Percentiles rank a stretch among this genome's conserved stretches.
Conservation (phyloP, 352 stramenopile genomes). For the Pythium guiyangense region DNA sequence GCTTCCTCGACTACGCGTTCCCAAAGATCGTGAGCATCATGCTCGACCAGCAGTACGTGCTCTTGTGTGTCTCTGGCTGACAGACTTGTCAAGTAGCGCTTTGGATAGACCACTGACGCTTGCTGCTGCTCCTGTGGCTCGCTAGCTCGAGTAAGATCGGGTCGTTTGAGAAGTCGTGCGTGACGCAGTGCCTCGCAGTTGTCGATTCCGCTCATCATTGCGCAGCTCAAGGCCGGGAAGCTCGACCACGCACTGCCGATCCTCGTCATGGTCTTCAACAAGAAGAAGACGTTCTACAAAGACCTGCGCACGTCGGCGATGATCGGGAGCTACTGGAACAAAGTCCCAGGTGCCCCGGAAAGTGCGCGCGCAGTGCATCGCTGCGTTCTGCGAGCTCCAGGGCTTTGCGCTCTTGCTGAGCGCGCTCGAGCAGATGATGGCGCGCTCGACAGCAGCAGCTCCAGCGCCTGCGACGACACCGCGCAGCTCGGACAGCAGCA, state of each 20-base stretch:
- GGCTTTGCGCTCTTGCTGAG: constrained; percentile 72
- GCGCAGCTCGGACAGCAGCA: constrained; percentile 8
- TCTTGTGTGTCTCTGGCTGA: constrained; percentile 1
- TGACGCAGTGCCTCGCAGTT: constrained; percentile 76
- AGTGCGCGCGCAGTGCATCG: constrained; percentile 80
- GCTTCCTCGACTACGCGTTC: constrained; percentile 77
- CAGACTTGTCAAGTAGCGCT: background rate
- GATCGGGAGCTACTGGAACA: constrained; percentile 90
- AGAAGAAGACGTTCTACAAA: constrained; percentile 90
- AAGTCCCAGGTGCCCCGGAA: constrained; percentile 77
- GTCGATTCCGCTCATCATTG: constrained; percentile 59
- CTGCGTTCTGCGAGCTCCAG: constrained; percentile 76
- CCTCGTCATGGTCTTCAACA: constrained; percentile 84
- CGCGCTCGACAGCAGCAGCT: constrained; percentile 3
- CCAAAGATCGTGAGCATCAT: constrained; percentile 85
- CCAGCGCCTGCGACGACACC: background rate
- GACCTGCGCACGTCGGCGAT: constrained; percentile 81
- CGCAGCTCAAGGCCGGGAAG: constrained; percentile 68
- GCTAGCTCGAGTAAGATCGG: constrained; percentile 83
- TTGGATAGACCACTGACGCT: background rate
- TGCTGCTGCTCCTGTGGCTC: constrained; percentile 3
- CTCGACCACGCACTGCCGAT: constrained; percentile 60
- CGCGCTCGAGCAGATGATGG: constrained; percentile 69
- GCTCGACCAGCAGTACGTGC: constrained; percentile 85
- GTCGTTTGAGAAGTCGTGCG: constrained; percentile 80